phyloP scores from a whole-genome alignment of 352 stramenopile species.

The Pythium aphanidermatum region DNA sequence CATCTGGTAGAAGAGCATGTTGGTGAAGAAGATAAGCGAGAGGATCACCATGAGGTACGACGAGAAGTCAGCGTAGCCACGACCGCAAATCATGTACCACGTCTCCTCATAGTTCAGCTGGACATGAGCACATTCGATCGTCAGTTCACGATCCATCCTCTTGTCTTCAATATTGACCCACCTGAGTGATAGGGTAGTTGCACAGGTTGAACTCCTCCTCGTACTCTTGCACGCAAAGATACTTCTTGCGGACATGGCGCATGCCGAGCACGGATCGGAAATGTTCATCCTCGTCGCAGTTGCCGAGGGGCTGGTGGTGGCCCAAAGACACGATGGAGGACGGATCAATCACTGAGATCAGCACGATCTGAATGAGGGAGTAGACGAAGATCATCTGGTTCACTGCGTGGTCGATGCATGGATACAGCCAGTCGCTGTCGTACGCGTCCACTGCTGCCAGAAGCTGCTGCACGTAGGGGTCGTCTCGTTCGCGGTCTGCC shows the following conservation, averaged over 20 bases:
- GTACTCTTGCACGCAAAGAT: constrained; percentile 70
- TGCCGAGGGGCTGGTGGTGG: constrained; percentile 66
- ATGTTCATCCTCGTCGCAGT: constrained; percentile 53
- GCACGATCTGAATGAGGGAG: constrained; percentile 46
- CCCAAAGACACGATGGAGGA: constrained; percentile 66
- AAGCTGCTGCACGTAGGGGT: constrained; percentile 38
- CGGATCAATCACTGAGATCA: constrained; percentile 57
- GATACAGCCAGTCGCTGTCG: constrained; percentile 79
- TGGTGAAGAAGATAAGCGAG: constrained; percentile 36
- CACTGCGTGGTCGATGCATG: constrained; percentile 70
- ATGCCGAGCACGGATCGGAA: constrained; percentile 61
- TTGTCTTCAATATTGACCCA: constrained; percentile 11
- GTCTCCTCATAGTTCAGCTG: constrained; percentile 47
- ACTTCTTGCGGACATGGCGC: constrained; percentile 48
- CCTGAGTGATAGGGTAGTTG: constrained; percentile 69
- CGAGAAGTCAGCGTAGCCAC: constrained; percentile 45
- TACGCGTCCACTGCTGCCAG: constrained; percentile 63
- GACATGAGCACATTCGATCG: not conserved
- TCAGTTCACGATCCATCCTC: not conserved
- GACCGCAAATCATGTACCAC: constrained; percentile 85
- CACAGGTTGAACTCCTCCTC: constrained; percentile 83
- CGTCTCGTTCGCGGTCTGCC: constrained; percentile 61
- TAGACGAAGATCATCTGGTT: constrained; percentile 80
- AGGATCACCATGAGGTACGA: constrained; percentile 51
- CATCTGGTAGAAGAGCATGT: constrained; percentile 61